phyloP scores from a whole-genome alignment of 2,329 filamentous ascomycete species.

The Corynespora cassiicola region DNA sequence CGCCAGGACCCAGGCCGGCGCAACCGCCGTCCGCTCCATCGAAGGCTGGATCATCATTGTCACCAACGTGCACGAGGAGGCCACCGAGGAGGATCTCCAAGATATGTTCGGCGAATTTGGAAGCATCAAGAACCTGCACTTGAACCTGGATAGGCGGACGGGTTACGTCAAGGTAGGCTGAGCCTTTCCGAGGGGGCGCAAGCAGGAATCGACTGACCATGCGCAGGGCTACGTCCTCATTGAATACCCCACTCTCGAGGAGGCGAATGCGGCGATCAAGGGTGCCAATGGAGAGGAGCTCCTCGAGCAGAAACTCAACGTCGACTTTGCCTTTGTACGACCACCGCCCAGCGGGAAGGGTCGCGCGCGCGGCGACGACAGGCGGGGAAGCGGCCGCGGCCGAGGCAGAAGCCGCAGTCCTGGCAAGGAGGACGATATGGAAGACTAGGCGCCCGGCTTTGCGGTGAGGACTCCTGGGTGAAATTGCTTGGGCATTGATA shows the following conservation, averaged over 20 bases:
- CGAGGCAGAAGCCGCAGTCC: slow-evolving; percentile 53
- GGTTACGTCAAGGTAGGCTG: slow-evolving; percentile 80
- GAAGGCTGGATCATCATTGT: slow-evolving; percentile 90
- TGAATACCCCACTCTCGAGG: slow-evolving; percentile 79
- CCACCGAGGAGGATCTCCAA: slow-evolving; percentile 81
- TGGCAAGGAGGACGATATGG: slow-evolving; percentile 44
- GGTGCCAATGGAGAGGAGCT: slow-evolving; percentile 79
- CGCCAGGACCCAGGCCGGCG: slow-evolving; percentile 75
- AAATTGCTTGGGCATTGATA: slow-evolving; percentile 2
- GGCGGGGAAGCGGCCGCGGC: slow-evolving; percentile 35
- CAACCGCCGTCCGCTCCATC: slow-evolving; percentile 83
- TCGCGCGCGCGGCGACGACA: slow-evolving; percentile 38
- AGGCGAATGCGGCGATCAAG: slow-evolving; percentile 82
- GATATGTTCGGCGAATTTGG: slow-evolving; percentile 85
- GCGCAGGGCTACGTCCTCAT: slow-evolving; percentile 81
- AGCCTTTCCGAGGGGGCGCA: not conserved
- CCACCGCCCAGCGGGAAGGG: slow-evolving; percentile 68
- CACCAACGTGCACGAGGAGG: slow-evolving; percentile 87
- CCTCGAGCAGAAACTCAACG: slow-evolving; percentile 79
- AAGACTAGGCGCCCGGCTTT: slow-evolving; percentile 28
- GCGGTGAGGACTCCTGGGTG: not conserved
- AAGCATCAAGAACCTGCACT: slow-evolving; percentile 85
- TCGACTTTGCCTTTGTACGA: slow-evolving; percentile 86
- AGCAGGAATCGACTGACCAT: slow-evolving; percentile 10
- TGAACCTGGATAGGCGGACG: slow-evolving; percentile 82